Evolutionary conservation across 139 green algal species (phyloP).

Genomic region (Micractinium sp.): DNA sequence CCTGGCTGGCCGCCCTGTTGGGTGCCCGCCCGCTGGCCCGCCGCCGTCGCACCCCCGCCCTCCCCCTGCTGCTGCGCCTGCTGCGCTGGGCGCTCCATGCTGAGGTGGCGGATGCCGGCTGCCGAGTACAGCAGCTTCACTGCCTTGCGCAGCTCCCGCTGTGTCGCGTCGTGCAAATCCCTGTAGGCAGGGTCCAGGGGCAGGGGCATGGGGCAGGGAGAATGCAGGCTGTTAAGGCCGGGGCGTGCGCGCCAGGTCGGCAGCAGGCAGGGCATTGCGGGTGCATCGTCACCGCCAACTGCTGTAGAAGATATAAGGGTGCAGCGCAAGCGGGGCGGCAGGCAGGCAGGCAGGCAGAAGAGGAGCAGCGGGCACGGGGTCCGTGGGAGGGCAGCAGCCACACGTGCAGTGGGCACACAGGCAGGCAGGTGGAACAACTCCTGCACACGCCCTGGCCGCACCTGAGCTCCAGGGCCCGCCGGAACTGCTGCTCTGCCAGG

Average conservation of each 20-base stretch:
- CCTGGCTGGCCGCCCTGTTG: not conserved
- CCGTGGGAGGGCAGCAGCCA: not conserved
- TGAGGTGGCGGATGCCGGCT: slow-evolving; percentile 54
- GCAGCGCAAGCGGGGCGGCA: no score
- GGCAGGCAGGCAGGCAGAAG: not conserved
- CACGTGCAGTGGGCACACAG: no score
- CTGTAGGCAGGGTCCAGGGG: slow-evolving; percentile 12
- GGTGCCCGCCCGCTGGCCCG: not conserved
- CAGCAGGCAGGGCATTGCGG: no score
- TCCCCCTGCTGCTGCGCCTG: not conserved
- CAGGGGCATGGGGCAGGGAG: no score
- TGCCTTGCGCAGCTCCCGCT: slow-evolving; percentile 42
- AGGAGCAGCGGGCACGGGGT: not conserved
- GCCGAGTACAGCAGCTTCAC: slow-evolving; percentile 50
- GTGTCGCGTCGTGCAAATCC: not conserved
- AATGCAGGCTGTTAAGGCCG: no score
- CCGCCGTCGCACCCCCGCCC: not conserved
- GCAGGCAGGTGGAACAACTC: not conserved
- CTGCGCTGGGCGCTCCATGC: not conserved
- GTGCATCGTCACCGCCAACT: no score
- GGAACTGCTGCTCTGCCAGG: slow-evolving; percentile 45
- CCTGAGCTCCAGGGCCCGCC: slow-evolving; percentile 47
- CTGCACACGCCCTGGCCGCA: not conserved
- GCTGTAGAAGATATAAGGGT: no score
- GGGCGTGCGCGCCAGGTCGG: no score